These are phyloP conservation scores for Calonectria pauciramosa DNA, from an alignment of 2,329 filamentous ascomycete species.

Conservation along the genomic window DNA sequence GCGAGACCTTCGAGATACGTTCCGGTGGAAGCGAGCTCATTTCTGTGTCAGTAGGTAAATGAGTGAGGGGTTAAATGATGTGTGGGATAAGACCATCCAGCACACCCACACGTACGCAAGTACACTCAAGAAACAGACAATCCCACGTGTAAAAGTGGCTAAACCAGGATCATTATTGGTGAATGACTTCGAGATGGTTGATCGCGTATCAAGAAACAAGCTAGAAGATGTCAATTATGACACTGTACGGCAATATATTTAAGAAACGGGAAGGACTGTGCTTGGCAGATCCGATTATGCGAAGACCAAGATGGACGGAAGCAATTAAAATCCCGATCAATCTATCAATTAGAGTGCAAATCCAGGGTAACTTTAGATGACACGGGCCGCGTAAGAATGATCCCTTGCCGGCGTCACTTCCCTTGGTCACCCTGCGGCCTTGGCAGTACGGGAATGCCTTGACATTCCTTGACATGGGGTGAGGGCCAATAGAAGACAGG, in stretches of 20 bases:
- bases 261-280: background rate
- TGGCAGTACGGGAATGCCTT: conserved; percentile 6
- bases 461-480: background rate
- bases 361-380: background rate
- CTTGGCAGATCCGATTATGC: background rate
- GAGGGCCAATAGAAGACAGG: conserved; percentile 1
- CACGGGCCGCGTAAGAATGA: background rate
- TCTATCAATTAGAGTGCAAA: background rate
- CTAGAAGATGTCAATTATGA: too few species aligned
- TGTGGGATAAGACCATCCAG: background rate
- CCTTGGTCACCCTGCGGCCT: background rate
- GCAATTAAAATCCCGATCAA: background rate
- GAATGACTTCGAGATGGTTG: background rate
- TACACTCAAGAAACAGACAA: background rate
- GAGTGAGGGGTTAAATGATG: background rate
- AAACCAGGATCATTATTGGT: background rate
- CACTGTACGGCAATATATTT: background rate
- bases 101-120: background rate
- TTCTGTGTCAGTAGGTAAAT: background rate
- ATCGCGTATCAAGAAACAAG: background rate
- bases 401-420: background rate
- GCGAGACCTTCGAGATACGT: background rate
- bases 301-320: background rate
- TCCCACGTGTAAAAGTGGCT: background rate
- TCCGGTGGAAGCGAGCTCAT: background rate